These are phyloP conservation scores for Aspergillus sp. DNA, from an alignment of 2,329 filamentous ascomycete genomes.

Conservation along the genomic window DNA sequence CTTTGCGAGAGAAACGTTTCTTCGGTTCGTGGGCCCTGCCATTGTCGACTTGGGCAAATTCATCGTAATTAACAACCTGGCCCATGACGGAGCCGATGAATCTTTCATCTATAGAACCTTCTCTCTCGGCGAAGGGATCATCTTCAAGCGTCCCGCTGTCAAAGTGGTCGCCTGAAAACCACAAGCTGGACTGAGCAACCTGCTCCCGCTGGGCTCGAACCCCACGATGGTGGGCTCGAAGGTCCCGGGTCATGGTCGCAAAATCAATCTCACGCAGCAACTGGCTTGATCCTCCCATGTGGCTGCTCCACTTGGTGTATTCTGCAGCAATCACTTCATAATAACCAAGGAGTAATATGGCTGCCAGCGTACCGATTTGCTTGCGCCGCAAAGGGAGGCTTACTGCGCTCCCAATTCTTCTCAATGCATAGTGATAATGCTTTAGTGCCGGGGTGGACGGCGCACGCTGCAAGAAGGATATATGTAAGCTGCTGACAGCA, in stretches of 20 bases:
- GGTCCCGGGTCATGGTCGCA: constrained; percentile 58
- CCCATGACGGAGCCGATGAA: constrained; percentile 52
- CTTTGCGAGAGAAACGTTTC: constrained; percentile 40
- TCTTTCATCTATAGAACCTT: constrained; percentile 45
- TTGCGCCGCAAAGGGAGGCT: constrained; percentile 58
- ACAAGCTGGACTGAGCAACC: constrained; percentile 12
- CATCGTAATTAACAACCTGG: constrained; percentile 48
- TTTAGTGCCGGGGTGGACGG: constrained; percentile 74
- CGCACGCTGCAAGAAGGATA: constrained; percentile 67
- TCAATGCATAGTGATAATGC: constrained; percentile 81
- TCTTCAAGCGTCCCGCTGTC: constrained; percentile 31
- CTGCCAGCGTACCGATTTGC: constrained; percentile 74
- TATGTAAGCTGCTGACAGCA: constrained; percentile 76
- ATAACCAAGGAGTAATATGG: constrained; percentile 74
- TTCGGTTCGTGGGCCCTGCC: constrained; percentile 12
- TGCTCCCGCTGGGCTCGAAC: constrained; percentile 25
- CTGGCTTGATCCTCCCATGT: constrained; percentile 74
- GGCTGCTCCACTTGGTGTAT: constrained; percentile 90
- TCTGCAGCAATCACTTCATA: constrained; percentile 94
- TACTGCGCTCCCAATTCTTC: constrained; percentile 67
- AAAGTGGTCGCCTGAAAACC: constrained; percentile 15
- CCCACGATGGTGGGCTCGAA: constrained; percentile 55
- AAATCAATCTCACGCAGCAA: constrained; percentile 77
- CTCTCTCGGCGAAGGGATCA: constrained; percentile 33
- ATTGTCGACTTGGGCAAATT: constrained; percentile 43